Evolutionary conservation across 2,329 filamentous ascomycete genomes (phyloP).

Genomic region (Claviceps pazoutovae): DNA sequence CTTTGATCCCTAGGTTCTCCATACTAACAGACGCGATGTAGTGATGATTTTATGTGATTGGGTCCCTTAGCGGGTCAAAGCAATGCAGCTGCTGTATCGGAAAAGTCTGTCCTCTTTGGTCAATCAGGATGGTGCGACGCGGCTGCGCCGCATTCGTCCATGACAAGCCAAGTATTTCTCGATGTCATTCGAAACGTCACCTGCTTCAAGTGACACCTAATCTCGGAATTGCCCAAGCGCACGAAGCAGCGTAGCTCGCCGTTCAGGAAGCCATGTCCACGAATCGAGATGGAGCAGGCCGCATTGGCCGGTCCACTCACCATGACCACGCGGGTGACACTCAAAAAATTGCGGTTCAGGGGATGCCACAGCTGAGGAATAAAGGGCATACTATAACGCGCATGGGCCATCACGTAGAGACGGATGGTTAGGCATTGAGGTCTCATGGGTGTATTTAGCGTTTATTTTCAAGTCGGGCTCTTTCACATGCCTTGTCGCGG

Average conservation of each 20-base stretch:
- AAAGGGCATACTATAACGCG: not conserved
- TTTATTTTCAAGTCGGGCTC: not conserved
- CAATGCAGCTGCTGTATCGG: constrained; percentile 1
- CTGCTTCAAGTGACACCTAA: not conserved
- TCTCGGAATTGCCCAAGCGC: not conserved
- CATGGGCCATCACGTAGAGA: not conserved
- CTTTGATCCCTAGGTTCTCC: not conserved
- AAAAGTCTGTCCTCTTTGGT: not conserved
- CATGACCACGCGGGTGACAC: not conserved
- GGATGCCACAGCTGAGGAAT: not conserved
- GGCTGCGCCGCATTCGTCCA: not conserved
- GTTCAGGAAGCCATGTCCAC: not conserved
- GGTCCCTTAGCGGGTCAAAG: not conserved
- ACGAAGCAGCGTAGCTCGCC: not conserved
- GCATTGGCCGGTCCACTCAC: not conserved
- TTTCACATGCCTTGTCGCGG: not conserved
- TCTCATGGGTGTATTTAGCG: not conserved
- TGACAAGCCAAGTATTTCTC: no score
- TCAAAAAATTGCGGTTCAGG: not conserved
- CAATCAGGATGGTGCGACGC: not conserved
- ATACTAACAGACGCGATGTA: constrained; percentile 15
- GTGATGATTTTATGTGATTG: constrained; percentile 61
- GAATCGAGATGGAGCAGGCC: no score
- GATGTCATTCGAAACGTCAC: not conserved
- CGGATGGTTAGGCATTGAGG: not conserved